Evolutionary conservation across 805 yeast genomes (phyloP).

Genomic region (Candida arabinofermentans): DNA sequence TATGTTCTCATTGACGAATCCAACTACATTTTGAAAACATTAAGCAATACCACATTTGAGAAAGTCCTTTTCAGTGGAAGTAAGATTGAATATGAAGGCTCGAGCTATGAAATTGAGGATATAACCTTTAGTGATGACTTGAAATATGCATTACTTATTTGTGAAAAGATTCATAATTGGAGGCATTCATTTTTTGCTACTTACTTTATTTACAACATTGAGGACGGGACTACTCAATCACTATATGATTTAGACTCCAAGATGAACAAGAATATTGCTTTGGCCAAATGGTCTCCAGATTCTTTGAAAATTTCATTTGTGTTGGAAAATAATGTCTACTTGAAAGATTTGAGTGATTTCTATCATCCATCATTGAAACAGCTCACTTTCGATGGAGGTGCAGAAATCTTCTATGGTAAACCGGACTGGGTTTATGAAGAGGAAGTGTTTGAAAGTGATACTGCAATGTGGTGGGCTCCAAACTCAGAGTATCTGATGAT

Average conservation of each 20-base stretch:
- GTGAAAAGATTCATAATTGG: constrained; percentile 62
- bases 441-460: constrained; percentile 69
- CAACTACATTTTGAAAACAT: constrained; percentile 52
- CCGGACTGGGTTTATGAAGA: constrained; percentile 97
- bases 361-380: constrained; percentile 33
- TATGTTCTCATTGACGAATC: constrained; percentile 48
- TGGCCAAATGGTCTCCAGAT: constrained; percentile 72
- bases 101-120: constrained; percentile 43
- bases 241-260: constrained; percentile 16
- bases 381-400: constrained; percentile 68
- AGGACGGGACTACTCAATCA: constrained; percentile 22
- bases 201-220: constrained; percentile 59
- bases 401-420: constrained; percentile 72
- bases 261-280: constrained; percentile 31
- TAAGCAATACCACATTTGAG: constrained; percentile 41
- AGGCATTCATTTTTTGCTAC: constrained; percentile 66
- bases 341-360: constrained; percentile 36
- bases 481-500: constrained; percentile 61
- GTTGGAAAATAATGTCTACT: constrained; percentile 62
- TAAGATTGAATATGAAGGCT: constrained; percentile 36
- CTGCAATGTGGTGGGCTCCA: constrained; percentile 87
- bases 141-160: constrained; percentile 51
- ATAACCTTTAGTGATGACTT: constrained; percentile 68
- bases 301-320: constrained; percentile 66
- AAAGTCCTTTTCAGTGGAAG: constrained; percentile 48